Conservation (phyloP, 768 basidiomycete genomes). For the Boletus sp. region DNA sequence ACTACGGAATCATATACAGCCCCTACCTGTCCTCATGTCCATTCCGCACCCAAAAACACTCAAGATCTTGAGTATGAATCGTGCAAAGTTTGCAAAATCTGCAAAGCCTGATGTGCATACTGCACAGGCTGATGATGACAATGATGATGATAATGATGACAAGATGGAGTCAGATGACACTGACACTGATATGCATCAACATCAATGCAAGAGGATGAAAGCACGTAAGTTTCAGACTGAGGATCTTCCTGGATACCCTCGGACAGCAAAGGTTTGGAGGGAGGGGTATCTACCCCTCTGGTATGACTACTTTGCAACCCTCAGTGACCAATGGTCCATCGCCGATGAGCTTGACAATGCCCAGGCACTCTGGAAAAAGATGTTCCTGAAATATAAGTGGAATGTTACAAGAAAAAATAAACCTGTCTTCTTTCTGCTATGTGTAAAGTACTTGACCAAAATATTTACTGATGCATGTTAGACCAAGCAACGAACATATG, state of each 20-base stretch:
- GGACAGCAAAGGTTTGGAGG: neutral
- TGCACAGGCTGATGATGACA: neutral
- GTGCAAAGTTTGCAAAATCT: too few species aligned
- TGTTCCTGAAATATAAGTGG: neutral
- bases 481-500: neutral
- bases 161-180: neutral
- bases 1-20: neutral
- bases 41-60: neutral
- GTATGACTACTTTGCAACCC: too few species aligned
- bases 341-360: too few species aligned
- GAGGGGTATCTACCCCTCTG: neutral
- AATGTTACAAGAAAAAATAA: neutral
- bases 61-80: neutral
- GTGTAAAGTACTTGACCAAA: neutral
- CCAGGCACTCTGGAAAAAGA: too few species aligned
- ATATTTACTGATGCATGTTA: neutral
- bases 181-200: neutral
- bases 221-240: neutral
- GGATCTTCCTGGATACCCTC: neutral
- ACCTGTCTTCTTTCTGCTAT: neutral
- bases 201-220: neutral
- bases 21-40: neutral
- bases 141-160: too few species aligned
- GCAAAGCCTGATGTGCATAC: neutral
- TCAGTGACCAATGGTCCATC: too few species aligned